Base-by-base conservation (phyloP, 2,329 filamentous ascomycete genomes). In the Fusarium sp. region DNA sequence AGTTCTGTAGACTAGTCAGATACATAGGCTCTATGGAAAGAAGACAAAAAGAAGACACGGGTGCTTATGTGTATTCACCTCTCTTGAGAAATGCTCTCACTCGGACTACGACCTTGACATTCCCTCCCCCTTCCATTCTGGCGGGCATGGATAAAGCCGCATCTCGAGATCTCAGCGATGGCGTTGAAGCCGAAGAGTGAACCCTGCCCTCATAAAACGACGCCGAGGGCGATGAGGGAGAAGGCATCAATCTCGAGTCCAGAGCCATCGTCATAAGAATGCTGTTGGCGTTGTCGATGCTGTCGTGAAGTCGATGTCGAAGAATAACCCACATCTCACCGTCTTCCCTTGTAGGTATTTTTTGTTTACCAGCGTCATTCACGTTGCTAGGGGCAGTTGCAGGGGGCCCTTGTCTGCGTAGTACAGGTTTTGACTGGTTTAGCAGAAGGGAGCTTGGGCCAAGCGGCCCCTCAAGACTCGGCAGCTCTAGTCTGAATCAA, bases 31-130 rank as follows among this genome's bases (percentile, higher is more conserved):
- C 55, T 38, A 47, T 41, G 17, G 33, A 28, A 20, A 20, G 42
- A 38, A 8, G 36, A 38, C 18, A 11, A 38, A 51, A 39, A 12
- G 17, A 24, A 52, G 28, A 24, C 18, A 33, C 9, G 26, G 6
- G 38, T 35, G 20, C 84, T 70, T 85, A 5, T 28, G 26, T 55
- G 18, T 49, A 49, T 26, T 58, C 31, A 95, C 94, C 94, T 90
- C 94, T 85, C 54, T 90, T 92, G 68, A 96, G 85, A 84, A 96
- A 96, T 3, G 90, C 93, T 79, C 94, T 87, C 63, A 96, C 93
- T 80, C 94, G 88, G 69, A 96, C 94, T 36, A 96, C 94, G 35
- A 96, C 94, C 77, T 91, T 89, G 68, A 96, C 94, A 82, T 96
- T 96, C 65, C 93, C 93, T 71, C 91, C 92, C 72, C 87, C 81